These are phyloP conservation scores for Cryptococcus neoformans DNA, from an alignment of 1,284 basidiomycete species.

Conservation along the genomic window DNA sequence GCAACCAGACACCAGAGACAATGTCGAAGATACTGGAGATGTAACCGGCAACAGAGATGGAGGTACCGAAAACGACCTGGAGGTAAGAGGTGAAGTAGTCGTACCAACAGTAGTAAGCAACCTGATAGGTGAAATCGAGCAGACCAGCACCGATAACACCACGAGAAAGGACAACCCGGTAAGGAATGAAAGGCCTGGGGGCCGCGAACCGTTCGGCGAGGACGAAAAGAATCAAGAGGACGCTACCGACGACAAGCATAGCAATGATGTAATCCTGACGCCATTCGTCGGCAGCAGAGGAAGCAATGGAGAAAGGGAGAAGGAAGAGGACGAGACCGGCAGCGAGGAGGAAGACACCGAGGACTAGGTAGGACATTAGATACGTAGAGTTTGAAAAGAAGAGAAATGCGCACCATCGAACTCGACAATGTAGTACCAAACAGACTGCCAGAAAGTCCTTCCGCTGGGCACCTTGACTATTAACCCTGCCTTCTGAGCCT, in stretches of 20 bases:
- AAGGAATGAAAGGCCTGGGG: slow-evolving; percentile 45
- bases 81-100: slow-evolving; percentile 43
- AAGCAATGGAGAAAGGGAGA: slow-evolving; percentile 47
- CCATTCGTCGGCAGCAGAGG: slow-evolving; percentile 35
- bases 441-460: slow-evolving; percentile 21
- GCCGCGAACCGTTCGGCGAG: slow-evolving; percentile 42
- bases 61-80: slow-evolving; percentile 44
- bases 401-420: slow-evolving; percentile 28
- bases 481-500: slow-evolving; percentile 23
- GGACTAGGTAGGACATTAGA: slow-evolving; percentile 17
- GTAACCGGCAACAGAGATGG: slow-evolving; percentile 44
- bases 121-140: slow-evolving; percentile 43
- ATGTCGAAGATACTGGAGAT: slow-evolving; percentile 47
- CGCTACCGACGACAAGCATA: slow-evolving; percentile 47
- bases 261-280: slow-evolving; percentile 40
- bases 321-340: slow-evolving; percentile 46
- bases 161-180: slow-evolving; percentile 40
- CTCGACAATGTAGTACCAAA: slow-evolving; percentile 41
- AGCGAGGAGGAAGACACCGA: slow-evolving; percentile 47
- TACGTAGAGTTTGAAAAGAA: not conserved
- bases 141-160: slow-evolving; percentile 46
- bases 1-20: slow-evolving; percentile 40
- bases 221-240: slow-evolving; percentile 41
- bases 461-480: slow-evolving; percentile 13
- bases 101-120: slow-evolving; percentile 41